Base-by-base conservation (phyloP, 2,329 filamentous ascomycete genomes). In the Lecanicillium sp. region DNA sequence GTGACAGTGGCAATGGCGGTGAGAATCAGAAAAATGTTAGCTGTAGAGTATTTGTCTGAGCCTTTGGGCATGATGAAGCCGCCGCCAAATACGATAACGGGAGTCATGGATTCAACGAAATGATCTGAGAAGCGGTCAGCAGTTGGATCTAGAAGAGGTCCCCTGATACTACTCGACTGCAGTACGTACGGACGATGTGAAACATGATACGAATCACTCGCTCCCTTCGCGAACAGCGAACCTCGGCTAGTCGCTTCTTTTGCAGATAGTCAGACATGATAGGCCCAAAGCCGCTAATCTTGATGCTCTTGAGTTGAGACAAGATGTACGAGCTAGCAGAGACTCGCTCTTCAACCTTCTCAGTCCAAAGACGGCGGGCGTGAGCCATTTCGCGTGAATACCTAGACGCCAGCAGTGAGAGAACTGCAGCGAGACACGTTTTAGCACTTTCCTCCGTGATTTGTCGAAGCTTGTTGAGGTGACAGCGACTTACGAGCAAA, bases 41-140 rank as follows among this genome's bases (percentile, higher is more conserved):
- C 9, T 4, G 17, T 28, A 4, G 38, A 17, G 7, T 27, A 15
- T 1, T 20, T 18, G 11, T 35, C 33, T 12, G 18, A 22, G 3
- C 32, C 33, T 17, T 28, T 31, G 6, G 33, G 31, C 38, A 31
- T 35, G 15, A 36, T 31, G 3, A 40, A 9, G 3, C 14, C 31
- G 8, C 27, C 38, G 2, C 32, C 38, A 2, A 40, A n/a, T 3
- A 40, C 38, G 14, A 36, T 7, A 32, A 36, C 38, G 9, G 38
- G 38, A 5, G 38, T 40, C 11, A 32, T 17, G 2, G 32, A 25
- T 25, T 25, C 22, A 25, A 25, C 11, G 22, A 25, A 6, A 11
- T 25, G 22, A 6, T 25, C 22, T 25, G 22, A 25, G 22, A 25
- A 25, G 22, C 7, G 22, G 11, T 25, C 22, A 11, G 6, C 11